phyloP scores from a whole-genome alignment of 2,329 filamentous ascomycete genomes.

The Neonectria ditissima region DNA sequence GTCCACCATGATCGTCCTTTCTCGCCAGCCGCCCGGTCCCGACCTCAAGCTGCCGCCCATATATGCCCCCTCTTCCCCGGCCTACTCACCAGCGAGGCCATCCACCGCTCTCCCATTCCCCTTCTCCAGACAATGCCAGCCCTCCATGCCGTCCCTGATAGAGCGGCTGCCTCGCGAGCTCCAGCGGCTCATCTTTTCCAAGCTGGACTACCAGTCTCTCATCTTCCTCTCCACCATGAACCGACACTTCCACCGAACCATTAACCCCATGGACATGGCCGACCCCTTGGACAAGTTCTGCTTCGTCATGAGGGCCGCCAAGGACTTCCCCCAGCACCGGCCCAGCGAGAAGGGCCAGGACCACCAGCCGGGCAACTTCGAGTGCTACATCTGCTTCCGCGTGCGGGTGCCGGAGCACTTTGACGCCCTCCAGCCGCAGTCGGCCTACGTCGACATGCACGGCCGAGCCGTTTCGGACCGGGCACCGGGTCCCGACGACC shows the following conservation, averaged over 20 bases:
- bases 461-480: constrained; percentile 48
- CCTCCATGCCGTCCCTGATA: constrained; percentile 42
- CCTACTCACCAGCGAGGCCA: constrained; percentile 24
- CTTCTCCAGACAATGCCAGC: constrained; percentile 24
- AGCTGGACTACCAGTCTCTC: constrained; percentile 56
- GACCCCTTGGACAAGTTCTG: constrained; percentile 51
- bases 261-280: constrained; percentile 52
- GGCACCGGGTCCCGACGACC: constrained; percentile 45
- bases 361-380: constrained; percentile 55
- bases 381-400: constrained; percentile 57
- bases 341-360: constrained; percentile 52
- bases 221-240: constrained; percentile 55
- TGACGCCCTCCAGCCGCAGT: constrained; percentile 51
- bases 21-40: constrained; percentile 37
- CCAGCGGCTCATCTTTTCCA: constrained; percentile 49
- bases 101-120: constrained; percentile 23
- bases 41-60: constrained; percentile 33
- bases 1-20: constrained; percentile 47
- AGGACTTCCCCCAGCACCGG: constrained; percentile 55
- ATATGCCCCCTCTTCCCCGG: constrained; percentile 16
- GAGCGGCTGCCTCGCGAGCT: constrained; percentile 52
- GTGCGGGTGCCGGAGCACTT: constrained; percentile 55
- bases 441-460: constrained; percentile 48
- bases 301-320: constrained; percentile 57
- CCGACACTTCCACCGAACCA: constrained; percentile 48